Evolutionary conservation across 805 yeast genomes (phyloP), one percentile per base, ranked within the genome.

Genomic region (Debaryomyces castellii): DNA sequence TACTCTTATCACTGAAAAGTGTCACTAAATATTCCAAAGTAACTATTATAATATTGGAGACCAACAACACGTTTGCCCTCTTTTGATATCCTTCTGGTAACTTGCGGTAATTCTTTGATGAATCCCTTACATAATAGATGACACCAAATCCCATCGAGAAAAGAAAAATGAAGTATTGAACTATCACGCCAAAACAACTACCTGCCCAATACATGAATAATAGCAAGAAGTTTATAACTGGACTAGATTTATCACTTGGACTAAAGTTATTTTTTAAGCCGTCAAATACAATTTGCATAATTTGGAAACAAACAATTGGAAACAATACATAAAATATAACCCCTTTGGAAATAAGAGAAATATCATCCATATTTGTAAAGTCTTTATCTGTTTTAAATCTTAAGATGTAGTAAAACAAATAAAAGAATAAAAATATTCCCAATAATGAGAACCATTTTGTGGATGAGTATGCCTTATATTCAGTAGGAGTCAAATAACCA

Each of bases 101-200:
- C 37, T 51, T 51, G 30, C 69, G 47, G 43, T 50, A 64, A 24
- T 60, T 53, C 34, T 47, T 50, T 11, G 66, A 52, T 8, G 48
- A 53, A 1, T 55, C 57, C 28, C 46, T 48, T 32, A 58, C 61
- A 46, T 57, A 60, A 46, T 62, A 66, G 20, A 64, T 46, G 4
- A 65, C 67, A 2, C 72, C 72, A 41, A 62, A 65, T 1, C 72
- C 72, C 71, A 66, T 65, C 25, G 66, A 49, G 41, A 67, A 63
- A 27, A 63, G 38, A 30, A 65, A 55, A 12, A 56, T 36, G 38
- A 55, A 44, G 38, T 47, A 57, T 9, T 49, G 41, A n/a, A 46
- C 10, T 5, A 46, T 33, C 10, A 45, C 21, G 2, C 6, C 21
- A 36, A 47, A 58, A 25, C 45, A 27, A 9, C 17, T 12, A 8